A percentile compares a stretch with the other conserved stretches of the same genome.
These are phyloP conservation scores for Hordeum pubiflorum DNA, from an alignment of 202 grass and related monocot genomes.

Conservation along the genomic window DNA sequence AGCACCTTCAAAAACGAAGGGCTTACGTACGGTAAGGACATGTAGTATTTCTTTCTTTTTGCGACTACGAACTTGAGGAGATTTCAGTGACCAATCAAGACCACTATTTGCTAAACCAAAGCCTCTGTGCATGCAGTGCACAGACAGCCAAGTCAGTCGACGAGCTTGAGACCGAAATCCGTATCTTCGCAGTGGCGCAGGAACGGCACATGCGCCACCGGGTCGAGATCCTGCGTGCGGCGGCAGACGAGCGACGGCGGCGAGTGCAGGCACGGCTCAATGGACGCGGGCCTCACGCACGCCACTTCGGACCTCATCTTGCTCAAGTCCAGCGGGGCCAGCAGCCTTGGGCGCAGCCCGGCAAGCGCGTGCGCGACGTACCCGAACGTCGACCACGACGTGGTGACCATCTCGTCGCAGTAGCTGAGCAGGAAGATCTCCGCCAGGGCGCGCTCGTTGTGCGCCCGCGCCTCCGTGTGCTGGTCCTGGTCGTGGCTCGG, in stretches of 20 bases:
- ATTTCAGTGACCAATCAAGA: no score
- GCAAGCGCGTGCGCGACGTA: constrained; percentile 66
- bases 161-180: constrained; percentile 42
- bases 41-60: no score
- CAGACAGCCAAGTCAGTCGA: constrained; percentile 24
- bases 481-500: constrained; percentile 60
- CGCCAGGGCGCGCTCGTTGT: constrained; percentile 58
- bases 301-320: constrained; percentile 6
- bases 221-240: constrained; percentile 21
- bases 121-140: background rate
- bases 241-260: constrained; percentile 47
- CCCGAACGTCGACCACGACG: constrained; percentile 69
- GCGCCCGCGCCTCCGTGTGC: constrained; percentile 50
- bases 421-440: constrained; percentile 79
- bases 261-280: constrained; percentile 79
- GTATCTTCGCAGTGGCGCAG: constrained; percentile 60
- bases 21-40: no score
- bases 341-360: constrained; percentile 37
- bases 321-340: constrained; percentile 15
- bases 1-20: no score
- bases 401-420: constrained; percentile 44
- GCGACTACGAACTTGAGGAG: no score
- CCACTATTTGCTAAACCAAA: no score
- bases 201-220: constrained; percentile 37
- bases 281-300: constrained; percentile 44